phyloP scores from a whole-genome alignment of 306 rosid species.

The Cucurbita ficifolia region DNA sequence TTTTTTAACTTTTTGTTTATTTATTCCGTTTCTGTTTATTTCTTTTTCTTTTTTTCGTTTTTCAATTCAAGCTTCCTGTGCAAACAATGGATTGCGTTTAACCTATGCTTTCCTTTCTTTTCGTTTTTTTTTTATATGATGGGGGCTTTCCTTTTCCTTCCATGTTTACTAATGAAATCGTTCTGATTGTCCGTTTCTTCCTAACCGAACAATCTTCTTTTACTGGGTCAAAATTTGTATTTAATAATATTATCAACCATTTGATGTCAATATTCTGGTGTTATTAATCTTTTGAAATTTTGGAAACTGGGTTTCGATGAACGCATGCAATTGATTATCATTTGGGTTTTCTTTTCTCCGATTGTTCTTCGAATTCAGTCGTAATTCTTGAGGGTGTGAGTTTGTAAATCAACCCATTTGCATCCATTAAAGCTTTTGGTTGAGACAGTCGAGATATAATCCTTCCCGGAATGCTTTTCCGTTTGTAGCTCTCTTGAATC shows the following conservation, averaged over 20 bases:
- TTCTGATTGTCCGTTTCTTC: constrained; percentile 3
- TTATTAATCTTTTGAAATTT: constrained; percentile 13
- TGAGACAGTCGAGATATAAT: neutral
- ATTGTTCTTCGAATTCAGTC: neutral
- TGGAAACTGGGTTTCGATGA: constrained; percentile 16
- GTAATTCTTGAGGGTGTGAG: neutral
- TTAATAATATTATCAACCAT: neutral
- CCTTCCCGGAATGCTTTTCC: neutral
- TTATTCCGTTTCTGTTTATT: neutral
- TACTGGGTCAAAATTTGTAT: constrained; percentile 34
- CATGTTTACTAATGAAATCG: neutral
- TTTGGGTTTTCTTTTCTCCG: constrained; percentile 14
- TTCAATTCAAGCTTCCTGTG: neutral
- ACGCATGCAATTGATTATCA: constrained; percentile 24
- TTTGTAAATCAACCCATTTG: neutral
- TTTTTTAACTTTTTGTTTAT: neutral
- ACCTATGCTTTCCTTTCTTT: neutral
- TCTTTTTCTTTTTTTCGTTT: neutral
- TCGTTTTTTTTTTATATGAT: neutral
- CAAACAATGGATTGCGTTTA: constrained; percentile 2
- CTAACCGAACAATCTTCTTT: constrained; percentile 9
- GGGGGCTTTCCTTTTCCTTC: neutral
- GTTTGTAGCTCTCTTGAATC: neutral
- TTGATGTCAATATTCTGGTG: constrained; percentile 22
- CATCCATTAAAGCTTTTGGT: neutral